A percentile compares a stretch with the other conserved stretches of the same genome.
Conservation (phyloP, 805 yeast species). For the Cyberlindnera saturnus region DNA sequence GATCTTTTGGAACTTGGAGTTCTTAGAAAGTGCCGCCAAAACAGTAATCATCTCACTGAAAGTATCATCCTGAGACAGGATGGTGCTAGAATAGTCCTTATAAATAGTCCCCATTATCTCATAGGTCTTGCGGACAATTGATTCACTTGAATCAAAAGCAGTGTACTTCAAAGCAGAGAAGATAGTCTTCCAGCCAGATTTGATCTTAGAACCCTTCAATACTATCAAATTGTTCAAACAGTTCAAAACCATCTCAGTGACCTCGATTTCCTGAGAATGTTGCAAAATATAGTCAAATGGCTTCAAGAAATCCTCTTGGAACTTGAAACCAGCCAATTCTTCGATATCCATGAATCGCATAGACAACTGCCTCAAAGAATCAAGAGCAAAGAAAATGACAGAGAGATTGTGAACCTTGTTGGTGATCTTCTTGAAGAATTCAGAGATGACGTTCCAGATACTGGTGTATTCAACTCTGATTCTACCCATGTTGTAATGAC, state of each 20-base stretch:
- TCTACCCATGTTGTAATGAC: slow-evolving; percentile 95
- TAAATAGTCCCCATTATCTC: slow-evolving; percentile 57
- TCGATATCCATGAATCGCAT: slow-evolving; percentile 90
- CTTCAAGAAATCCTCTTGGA: slow-evolving; percentile 87
- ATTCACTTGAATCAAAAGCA: slow-evolving; percentile 53
- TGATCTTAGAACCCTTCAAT: slow-evolving; percentile 65
- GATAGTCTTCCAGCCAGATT: slow-evolving; percentile 93
- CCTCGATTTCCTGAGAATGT: slow-evolving; percentile 61
- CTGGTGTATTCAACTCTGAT: slow-evolving; percentile 96
- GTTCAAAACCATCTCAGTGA: slow-evolving; percentile 84
- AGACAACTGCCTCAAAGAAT: slow-evolving; percentile 87
- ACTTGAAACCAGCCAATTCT: slow-evolving; percentile 90
- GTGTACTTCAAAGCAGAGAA: slow-evolving; percentile 73
- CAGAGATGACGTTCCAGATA: slow-evolving; percentile 91
- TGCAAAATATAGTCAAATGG: slow-evolving; percentile 81
- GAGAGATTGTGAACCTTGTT: slow-evolving; percentile 62
- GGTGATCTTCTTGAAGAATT: slow-evolving; percentile 79
- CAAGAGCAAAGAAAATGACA: slow-evolving; percentile 85
- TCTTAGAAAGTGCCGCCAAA: slow-evolving; percentile 76
- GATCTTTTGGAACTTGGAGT: slow-evolving; percentile 71
- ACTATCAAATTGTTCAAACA: slow-evolving; percentile 82
- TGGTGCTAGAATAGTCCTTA: slow-evolving; percentile 52
- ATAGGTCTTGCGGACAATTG: slow-evolving; percentile 58
- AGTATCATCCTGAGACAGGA: slow-evolving; percentile 62
- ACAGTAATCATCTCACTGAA: slow-evolving; percentile 62